Evolutionary conservation across 208 protist species (phyloP), one percentile per base, ranked within the genome.

Genomic region (Trypanosoma brucei): DNA sequence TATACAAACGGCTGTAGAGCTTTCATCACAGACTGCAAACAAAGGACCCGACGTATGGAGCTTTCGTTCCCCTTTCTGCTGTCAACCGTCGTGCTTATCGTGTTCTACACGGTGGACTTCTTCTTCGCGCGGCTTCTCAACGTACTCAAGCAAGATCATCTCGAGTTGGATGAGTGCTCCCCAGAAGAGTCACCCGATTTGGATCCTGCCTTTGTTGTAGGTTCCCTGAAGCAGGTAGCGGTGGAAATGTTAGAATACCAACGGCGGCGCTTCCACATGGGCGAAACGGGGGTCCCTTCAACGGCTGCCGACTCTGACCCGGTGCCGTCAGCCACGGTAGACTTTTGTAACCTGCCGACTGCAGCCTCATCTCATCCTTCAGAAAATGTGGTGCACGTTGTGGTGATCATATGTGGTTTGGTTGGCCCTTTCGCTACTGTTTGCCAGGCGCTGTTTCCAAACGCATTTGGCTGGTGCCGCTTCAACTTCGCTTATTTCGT

Each of bases 161-260:
- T 81, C 6, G 78, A 88, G 68, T 59, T 92, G 22, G 82, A 92
- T 5, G 82, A 88, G 54, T 89, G 83, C 62, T 74, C 81, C 7
- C 86, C 86, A 3, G 51, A 60, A 48, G 69, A 77, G 9, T 76
- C 79, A 4, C 85, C 85, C 0, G 86, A 92, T 65, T 58, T 88
- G 51, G 85, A 92, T 65, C 75, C 85, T n/a, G 65, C 70, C 14
- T 70, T 70, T 40, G 78, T 83, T 36, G 55, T 88, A 8, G 73
- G 85, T 58, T 74, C 69, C 40, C 67, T 92, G 49, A 66, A 81
- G 62, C 42, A 69, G 44, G 83, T 75, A 2, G 81, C 76, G 11
- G 72, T 79, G 7, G 75, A 86, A 49, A 40, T 84, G 7, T 84
- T 81, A 40, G 71, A 84, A 48, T 69, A 85, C 37, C 65, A 81